These are phyloP conservation scores for Aspergillus sp. DNA, from an alignment of 2,329 filamentous ascomycete genomes.

Conservation along the genomic window DNA sequence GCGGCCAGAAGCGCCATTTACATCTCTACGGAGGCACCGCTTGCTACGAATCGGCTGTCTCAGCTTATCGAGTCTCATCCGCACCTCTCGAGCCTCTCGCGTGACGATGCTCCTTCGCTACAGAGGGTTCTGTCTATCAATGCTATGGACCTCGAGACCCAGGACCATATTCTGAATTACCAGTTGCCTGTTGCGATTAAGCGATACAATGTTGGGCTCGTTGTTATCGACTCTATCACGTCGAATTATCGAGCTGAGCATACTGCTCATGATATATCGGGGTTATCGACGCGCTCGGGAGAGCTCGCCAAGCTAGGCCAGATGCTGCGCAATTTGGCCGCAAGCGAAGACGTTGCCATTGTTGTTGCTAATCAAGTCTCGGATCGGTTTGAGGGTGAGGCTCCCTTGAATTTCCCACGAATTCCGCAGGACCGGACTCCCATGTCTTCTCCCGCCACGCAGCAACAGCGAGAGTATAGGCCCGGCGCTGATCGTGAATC, in stretches of 20 bases:
- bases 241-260: constrained; percentile 93
- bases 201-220: constrained; percentile 73
- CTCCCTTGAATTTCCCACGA: constrained; percentile 9
- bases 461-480: constrained; percentile 8
- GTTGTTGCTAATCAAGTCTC: constrained; percentile 95
- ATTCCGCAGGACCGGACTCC: constrained; percentile 7
- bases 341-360: constrained; percentile 72
- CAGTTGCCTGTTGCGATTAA: constrained; percentile 84
- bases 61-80: constrained; percentile 75
- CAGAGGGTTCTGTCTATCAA: constrained; percentile 76
- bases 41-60: constrained; percentile 76
- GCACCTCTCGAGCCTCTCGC: constrained; percentile 49
- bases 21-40: constrained; percentile 85
- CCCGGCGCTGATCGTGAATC: constrained; percentile 19
- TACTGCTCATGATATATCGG: constrained; percentile 38
- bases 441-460: constrained; percentile 14
- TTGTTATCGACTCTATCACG: constrained; percentile 88
- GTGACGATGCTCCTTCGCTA: constrained; percentile 59
- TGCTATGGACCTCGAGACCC: constrained; percentile 85
- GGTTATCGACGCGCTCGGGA: constrained; percentile 71
- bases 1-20: constrained; percentile 77
- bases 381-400: constrained; percentile 67
- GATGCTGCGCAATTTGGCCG: constrained; percentile 73
- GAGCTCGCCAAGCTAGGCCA: constrained; percentile 75
- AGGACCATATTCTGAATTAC: constrained; percentile 91